Evolutionary conservation across 1,284 basidiomycete species (phyloP).

Genomic region (Mycosarcoma maydis): DNA sequence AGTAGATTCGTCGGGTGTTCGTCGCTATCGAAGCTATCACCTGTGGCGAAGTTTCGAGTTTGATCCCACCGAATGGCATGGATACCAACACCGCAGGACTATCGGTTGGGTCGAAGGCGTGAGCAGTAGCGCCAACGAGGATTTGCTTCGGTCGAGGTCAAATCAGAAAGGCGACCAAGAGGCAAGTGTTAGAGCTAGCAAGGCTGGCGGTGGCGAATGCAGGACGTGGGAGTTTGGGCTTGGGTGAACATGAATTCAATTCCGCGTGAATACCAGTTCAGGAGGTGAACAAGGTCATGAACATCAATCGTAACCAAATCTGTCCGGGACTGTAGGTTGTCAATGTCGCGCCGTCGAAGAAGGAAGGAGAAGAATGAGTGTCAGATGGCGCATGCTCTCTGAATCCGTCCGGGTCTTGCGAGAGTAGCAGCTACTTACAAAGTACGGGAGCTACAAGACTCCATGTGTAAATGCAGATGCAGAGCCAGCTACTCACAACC

Average conservation of each 20-base stretch:
- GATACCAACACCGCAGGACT: constrained; percentile 90
- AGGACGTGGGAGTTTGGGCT: constrained; percentile 63
- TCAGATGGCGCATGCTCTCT: too few relatives aligned
- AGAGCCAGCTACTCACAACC: constrained; percentile 81
- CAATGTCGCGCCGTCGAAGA: not conserved
- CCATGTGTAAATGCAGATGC: constrained; percentile 55
- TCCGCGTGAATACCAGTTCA: too few relatives aligned
- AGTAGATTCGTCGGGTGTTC: constrained; percentile 69
- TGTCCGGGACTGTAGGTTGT: constrained; percentile 47
- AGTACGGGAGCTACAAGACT: constrained; percentile 80
- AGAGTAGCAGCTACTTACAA: constrained; percentile 84
- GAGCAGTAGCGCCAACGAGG: constrained; percentile 52
- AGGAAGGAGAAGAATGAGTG: constrained; percentile 5
- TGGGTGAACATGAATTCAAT: too few relatives aligned
- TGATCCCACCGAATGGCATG: constrained; percentile 76
- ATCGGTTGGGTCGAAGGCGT: constrained; percentile 74
- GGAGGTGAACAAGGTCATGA: too few relatives aligned
- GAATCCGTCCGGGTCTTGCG: too few relatives aligned
- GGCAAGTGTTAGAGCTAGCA: constrained; percentile 22
- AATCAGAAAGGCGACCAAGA: not conserved
- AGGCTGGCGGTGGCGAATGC: constrained; percentile 57
- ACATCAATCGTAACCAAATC: constrained; percentile 52
- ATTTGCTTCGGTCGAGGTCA: constrained; percentile 42
- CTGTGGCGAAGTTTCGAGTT: constrained; percentile 86
- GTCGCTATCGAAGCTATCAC: constrained; percentile 74